Percentiles rank a stretch among this genome's conserved stretches.
These are phyloP conservation scores for Helotiales sp. DNA, from an alignment of 2,329 filamentous ascomycete genomes.

Conservation along the genomic window DNA sequence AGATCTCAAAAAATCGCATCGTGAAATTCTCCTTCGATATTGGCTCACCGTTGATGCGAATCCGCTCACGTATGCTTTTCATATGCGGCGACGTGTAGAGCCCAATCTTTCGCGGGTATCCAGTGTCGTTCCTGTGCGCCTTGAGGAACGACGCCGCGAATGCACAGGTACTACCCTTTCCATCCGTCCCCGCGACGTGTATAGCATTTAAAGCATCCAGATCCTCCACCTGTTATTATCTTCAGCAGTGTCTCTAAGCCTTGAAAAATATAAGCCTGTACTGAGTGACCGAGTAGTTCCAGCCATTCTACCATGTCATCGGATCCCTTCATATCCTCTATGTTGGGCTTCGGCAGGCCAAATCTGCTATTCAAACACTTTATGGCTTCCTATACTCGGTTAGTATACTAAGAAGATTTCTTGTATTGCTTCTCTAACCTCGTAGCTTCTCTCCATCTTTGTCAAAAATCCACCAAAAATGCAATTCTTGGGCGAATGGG, in stretches of 20 bases:
- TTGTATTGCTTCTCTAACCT: constrained; percentile 7
- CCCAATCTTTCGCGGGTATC: constrained; percentile 43
- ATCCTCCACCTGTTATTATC: constrained; percentile 3
- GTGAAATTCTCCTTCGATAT: constrained; percentile 58
- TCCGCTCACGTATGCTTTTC: constrained; percentile 63
- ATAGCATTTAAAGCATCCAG: constrained; percentile 54
- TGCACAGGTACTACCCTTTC: constrained; percentile 70
- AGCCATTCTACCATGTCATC: constrained; percentile 12
- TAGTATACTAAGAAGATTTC: constrained; percentile 3
- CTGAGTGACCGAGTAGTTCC: constrained; percentile 9
- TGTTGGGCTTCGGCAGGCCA: constrained; percentile 4
- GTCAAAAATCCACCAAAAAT: no score
- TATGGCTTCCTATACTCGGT: constrained; percentile 10
- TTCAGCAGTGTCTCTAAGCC: not conserved
- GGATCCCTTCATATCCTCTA: constrained; percentile 10
- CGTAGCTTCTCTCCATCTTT: constrained; percentile 14
- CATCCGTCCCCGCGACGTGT: constrained; percentile 71
- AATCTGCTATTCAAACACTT: constrained; percentile 10
- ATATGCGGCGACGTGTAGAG: constrained; percentile 69
- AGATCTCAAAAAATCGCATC: constrained; percentile 58
- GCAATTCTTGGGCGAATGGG: no score
- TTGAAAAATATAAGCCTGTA: constrained; percentile 4
- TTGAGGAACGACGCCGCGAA: constrained; percentile 62
- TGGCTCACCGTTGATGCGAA: constrained; percentile 57
- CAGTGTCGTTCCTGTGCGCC: constrained; percentile 42